These are phyloP conservation scores for Nelumbo lutea DNA, from an alignment of 164 flowering plant species.

Conservation along the genomic window DNA sequence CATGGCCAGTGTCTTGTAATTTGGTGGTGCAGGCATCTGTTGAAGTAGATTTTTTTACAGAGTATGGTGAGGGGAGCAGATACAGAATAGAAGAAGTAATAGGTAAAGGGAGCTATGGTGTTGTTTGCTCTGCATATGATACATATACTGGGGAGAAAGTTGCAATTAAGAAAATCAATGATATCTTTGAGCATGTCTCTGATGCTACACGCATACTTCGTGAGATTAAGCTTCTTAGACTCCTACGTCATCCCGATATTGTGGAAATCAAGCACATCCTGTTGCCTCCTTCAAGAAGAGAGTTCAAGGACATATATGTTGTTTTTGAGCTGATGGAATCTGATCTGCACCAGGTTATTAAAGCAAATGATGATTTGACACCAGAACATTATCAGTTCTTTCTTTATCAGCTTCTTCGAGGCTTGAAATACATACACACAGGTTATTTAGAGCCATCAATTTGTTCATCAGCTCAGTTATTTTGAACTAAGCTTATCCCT, in stretches of 20 bases:
- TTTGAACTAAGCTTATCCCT: too few species aligned
- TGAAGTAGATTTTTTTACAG: constrained; percentile 89
- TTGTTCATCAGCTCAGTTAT: neutral
- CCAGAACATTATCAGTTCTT: constrained; percentile 96
- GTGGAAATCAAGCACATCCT: constrained; percentile 96
- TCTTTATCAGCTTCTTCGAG: constrained; percentile 95
- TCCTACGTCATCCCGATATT: constrained; percentile 92
- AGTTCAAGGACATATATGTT: constrained; percentile 91
- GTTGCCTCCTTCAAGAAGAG: constrained; percentile 95
- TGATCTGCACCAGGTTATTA: constrained; percentile 93
- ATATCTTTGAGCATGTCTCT: constrained; percentile 93
- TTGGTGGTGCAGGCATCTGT: constrained; percentile 50
- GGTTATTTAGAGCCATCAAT: constrained; percentile 30
- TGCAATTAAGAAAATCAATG: constrained; percentile 94
- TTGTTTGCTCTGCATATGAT: constrained; percentile 93
- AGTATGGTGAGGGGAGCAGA: constrained; percentile 92
- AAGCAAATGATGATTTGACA: constrained; percentile 96
- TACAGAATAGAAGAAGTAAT: constrained; percentile 91
- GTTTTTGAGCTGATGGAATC: constrained; percentile 99
- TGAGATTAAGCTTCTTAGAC: constrained; percentile 91
- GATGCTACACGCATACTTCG: constrained; percentile 97
- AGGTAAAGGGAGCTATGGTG: constrained; percentile 98
- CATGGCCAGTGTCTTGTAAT: neutral
- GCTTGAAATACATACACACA: constrained; percentile 89
- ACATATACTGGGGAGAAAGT: constrained; percentile 90